phyloP scores from a whole-genome alignment of 257 asterid genomes.

The Plantago major region DNA sequence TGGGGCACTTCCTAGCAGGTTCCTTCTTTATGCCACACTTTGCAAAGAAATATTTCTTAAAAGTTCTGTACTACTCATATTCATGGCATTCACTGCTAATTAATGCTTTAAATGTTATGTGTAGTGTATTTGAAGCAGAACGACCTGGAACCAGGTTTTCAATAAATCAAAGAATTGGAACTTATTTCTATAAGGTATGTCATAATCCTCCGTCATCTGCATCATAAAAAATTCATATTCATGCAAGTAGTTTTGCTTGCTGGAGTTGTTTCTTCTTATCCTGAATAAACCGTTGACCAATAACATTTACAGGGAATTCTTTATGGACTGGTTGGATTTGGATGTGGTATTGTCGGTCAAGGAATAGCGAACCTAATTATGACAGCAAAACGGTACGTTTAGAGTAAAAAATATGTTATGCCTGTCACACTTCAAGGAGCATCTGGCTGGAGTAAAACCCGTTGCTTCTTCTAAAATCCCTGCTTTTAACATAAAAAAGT shows the following conservation, averaged over 20 bases:
- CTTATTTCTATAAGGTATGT: slow-evolving; percentile 80
- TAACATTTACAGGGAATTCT: slow-evolving; percentile 64
- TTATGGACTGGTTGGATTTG: slow-evolving; percentile 91
- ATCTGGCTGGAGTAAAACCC: too few species aligned
- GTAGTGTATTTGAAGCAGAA: slow-evolving; percentile 95
- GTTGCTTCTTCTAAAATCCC: too few species aligned
- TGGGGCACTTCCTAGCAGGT: slow-evolving; percentile 97
- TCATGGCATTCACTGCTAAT: not conserved
- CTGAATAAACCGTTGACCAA: not conserved
- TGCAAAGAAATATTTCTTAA: not conserved
- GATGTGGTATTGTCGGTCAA: slow-evolving; percentile 95
- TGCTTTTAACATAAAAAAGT: too few species aligned
- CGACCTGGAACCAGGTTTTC: slow-evolving; percentile 81
- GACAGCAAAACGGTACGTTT: slow-evolving; percentile 85
- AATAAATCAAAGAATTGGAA: slow-evolving; percentile 71
- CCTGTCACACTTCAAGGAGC: too few species aligned
- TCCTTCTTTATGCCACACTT: slow-evolving; percentile 7
- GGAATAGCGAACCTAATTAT: slow-evolving; percentile 91
- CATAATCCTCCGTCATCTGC: not conserved
- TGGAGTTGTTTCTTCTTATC: not conserved
- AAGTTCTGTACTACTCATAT: not conserved
- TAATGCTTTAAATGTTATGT: slow-evolving; percentile 9
- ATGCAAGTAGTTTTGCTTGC: not conserved
- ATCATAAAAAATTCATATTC: too few species aligned
- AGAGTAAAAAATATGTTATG: not conserved